Percentiles rank a stretch among this genome's conserved stretches.
phyloP scores from a whole-genome alignment of 306 rosid genomes.

The Vigna hirtella region DNA sequence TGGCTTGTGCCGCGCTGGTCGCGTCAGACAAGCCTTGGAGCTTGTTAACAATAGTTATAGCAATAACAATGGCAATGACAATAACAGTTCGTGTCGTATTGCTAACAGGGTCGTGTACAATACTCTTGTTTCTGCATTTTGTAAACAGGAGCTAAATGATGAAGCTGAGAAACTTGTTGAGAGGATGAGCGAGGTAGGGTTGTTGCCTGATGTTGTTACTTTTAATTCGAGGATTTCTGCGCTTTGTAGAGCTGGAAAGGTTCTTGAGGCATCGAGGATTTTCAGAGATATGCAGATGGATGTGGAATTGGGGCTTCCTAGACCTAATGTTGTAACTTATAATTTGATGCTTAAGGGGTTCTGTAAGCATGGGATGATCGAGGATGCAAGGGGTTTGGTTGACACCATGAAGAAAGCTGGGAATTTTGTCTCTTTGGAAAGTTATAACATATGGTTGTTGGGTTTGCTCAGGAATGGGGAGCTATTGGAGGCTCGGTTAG shows the following conservation, averaged over 20 bases:
- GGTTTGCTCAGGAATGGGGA: conserved; percentile 71
- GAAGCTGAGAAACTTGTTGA: conserved; percentile 86
- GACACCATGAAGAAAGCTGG: conserved; percentile 63
- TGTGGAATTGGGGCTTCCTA: conserved; percentile 78
- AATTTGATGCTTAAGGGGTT: conserved; percentile 86
- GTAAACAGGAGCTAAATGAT: conserved; percentile 63
- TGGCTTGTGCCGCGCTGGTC: conserved; percentile 77
- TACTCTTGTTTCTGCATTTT: conserved; percentile 80
- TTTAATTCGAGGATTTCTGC: conserved; percentile 90
- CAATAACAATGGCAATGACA: background rate
- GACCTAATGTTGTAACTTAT: conserved; percentile 70
- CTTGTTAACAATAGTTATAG: conserved; percentile 25
- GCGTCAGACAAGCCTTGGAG: conserved; percentile 52
- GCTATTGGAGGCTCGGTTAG: conserved; percentile 67
- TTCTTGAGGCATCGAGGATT: conserved; percentile 87
- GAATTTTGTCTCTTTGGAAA: conserved; percentile 55
- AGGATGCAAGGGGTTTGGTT: conserved; percentile 75
- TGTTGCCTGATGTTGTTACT: conserved; percentile 78
- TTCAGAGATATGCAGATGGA: conserved; percentile 89
- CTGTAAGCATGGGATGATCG: conserved; percentile 77
- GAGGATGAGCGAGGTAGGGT: conserved; percentile 70
- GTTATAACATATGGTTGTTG: conserved; percentile 81
- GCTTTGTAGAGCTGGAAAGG: conserved; percentile 73
- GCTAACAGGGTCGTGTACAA: conserved; percentile 72
- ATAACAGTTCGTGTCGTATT: background rate